Evolutionary conservation across 2,329 filamentous ascomycete genomes (phyloP).

Genomic region (Aureobasidium zeae): DNA sequence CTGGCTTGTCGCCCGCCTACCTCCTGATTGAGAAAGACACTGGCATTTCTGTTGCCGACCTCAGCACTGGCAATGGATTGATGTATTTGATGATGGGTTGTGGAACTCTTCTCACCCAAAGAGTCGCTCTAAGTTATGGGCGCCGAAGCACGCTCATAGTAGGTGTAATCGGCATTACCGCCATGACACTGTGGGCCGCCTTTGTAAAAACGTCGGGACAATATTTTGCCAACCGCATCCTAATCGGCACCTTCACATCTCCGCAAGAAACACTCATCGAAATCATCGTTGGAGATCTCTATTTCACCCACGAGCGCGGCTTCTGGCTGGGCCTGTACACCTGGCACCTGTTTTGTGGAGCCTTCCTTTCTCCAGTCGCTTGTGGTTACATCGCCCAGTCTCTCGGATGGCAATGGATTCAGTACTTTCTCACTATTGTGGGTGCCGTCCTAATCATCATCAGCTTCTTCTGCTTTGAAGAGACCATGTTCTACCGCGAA

Average conservation of each 20-base stretch:
- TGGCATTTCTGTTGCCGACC: slow-evolving; percentile 17
- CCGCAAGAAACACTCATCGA: slow-evolving; percentile 21
- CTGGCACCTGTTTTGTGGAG: slow-evolving; percentile 26
- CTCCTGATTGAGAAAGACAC: too few species aligned
- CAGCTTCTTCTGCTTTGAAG: slow-evolving; percentile 13
- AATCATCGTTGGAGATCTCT: slow-evolving; percentile 16
- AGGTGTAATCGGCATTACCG: slow-evolving; percentile 17
- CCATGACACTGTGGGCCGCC: slow-evolving; percentile 19
- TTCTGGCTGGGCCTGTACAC: slow-evolving; percentile 25
- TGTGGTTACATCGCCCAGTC: slow-evolving; percentile 30
- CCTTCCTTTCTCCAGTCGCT: slow-evolving; percentile 31
- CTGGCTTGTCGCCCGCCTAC: too few species aligned
- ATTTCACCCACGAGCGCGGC: slow-evolving; percentile 18
- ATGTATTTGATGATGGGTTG: slow-evolving; percentile 37
- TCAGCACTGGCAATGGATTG: slow-evolving; percentile 24
- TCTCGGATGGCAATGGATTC: slow-evolving; percentile 28
- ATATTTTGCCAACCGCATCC: slow-evolving; percentile 24
- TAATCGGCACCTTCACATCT: slow-evolving; percentile 20
- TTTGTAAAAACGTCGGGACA: slow-evolving; percentile 15
- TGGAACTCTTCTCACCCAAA: slow-evolving; percentile 40
- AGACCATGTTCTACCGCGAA: slow-evolving; percentile 16
- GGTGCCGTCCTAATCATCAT: not conserved
- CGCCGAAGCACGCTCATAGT: slow-evolving; percentile 22
- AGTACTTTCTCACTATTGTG: slow-evolving; percentile 5
- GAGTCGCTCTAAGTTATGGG: slow-evolving; percentile 38